These are phyloP conservation scores for Trypanosoma theileri DNA, from an alignment of 208 protist species.

Conservation along the genomic window DNA sequence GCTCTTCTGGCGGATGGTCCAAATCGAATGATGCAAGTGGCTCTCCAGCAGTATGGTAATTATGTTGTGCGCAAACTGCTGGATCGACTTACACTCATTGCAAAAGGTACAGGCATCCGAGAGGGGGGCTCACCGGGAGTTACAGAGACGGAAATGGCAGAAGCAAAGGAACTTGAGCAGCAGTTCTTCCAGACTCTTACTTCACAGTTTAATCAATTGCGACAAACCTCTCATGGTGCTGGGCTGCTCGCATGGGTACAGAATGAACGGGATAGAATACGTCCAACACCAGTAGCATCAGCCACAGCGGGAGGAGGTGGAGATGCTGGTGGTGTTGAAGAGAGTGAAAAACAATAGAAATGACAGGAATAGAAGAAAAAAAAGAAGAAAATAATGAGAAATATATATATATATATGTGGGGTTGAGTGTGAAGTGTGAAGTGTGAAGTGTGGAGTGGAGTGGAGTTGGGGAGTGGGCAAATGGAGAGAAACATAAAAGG, in stretches of 20 bases:
- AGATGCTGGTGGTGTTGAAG: background rate
- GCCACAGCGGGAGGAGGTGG: background rate
- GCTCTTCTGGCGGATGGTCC: constrained; percentile 56
- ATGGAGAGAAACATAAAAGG: too few relatives aligned
- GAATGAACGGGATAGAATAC: constrained; percentile 14
- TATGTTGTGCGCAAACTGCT: constrained; percentile 75
- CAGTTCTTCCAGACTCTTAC: constrained; percentile 16
- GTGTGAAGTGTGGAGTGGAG: background rate
- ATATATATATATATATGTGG: background rate
- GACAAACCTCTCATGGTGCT: constrained; percentile 8
- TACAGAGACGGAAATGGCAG: constrained; percentile 34
- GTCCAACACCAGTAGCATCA: constrained; percentile 1
- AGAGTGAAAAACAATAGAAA: background rate
- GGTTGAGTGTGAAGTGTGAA: background rate
- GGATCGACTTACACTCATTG: constrained; percentile 53
- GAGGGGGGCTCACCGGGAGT: too few relatives aligned
- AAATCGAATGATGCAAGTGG: constrained; percentile 39
- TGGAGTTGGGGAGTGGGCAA: too few relatives aligned
- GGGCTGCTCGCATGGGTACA: constrained; percentile 15
- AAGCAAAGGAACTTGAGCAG: constrained; percentile 13
- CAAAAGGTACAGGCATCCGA: constrained; percentile 33
- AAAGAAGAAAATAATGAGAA: background rate
- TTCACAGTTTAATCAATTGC: constrained; percentile 4
- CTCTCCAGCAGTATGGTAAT: constrained; percentile 68
- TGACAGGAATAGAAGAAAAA: background rate